Base-by-base conservation (phyloP, 176 grass and related monocot species). In the Thalia dealbata region DNA sequence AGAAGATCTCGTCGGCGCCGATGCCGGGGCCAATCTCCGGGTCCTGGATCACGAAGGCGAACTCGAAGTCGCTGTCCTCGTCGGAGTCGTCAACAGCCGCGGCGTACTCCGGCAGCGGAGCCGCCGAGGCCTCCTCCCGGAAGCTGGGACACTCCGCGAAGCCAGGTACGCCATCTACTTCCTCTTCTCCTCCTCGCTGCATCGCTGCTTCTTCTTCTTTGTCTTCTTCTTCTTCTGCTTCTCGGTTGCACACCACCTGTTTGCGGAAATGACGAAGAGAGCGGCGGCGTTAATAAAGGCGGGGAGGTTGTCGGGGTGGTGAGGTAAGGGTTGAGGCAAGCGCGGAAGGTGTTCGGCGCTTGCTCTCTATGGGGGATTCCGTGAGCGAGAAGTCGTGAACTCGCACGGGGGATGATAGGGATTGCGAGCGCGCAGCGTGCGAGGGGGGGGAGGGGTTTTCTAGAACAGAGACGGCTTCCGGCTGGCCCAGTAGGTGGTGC, bases 21-120 rank as follows among this genome's bases (percentile, higher is more conserved):
- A 72, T 28, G 7, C 3, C 48, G 10, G 46, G 10, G 1, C 46
- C 48, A 15, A 25, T 21, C 23, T 52, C 70, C 6, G 46, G 46
- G 14, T 72, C 45, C 48, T 35, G 51, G 14, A 72, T 44, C 14
- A 52, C 70, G 70, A 72, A 43, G 66, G 66, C 22, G 66, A 69
- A 72, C 18, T 72, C 70, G 25, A 72, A 72, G 15, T 72, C 70
- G 48, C 51, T 46, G 43, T 72, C 69, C 5, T 51, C 14, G 24
- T 68, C 48, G 24, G 25, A 14, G 38, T 41, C 65, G 44, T 41
- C 65, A 16, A 0, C 62, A 16, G 1, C 62, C 62, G 9, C 19
- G 65, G 10, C 38, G 10, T 27, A 7, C 9, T n/a, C 61, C 10
- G 38, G 27, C 21, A 35, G 16, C 2, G 54, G 54, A 14, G 54